Evolutionary conservation across 108 stramenopile species (phyloP).

Genomic region (Aurantiochytrium sp.): DNA sequence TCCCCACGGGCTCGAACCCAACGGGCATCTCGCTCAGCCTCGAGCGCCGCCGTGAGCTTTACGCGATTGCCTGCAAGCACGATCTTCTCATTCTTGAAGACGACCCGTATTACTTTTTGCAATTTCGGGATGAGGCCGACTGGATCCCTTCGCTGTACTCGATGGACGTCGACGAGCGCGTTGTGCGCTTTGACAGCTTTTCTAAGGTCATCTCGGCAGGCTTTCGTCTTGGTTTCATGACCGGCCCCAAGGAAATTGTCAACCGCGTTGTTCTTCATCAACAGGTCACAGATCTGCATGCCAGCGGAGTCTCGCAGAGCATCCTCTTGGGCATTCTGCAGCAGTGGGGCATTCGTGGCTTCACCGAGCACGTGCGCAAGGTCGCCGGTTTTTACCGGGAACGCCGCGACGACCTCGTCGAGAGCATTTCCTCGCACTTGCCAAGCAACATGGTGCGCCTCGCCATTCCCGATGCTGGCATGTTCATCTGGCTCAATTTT

Average conservation of each 20-base stretch:
- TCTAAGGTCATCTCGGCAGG: slow-evolving; percentile 54
- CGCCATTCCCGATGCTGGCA: slow-evolving; percentile 39
- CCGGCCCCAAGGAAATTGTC: slow-evolving; percentile 40
- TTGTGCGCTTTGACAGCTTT: slow-evolving; percentile 53
- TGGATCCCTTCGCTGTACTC: not conserved
- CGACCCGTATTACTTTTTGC: slow-evolving; percentile 55
- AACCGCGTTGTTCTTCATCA: slow-evolving; percentile 33
- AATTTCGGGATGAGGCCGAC: not conserved
- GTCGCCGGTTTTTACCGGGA: slow-evolving; percentile 25
- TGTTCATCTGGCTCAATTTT: slow-evolving; percentile 52
- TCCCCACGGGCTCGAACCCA: slow-evolving; percentile 47
- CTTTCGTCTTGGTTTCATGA: slow-evolving; percentile 54
- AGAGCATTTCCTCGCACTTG: slow-evolving; percentile 27
- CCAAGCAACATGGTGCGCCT: not conserved
- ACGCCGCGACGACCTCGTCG: slow-evolving; percentile 32
- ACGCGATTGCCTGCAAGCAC: slow-evolving; percentile 37
- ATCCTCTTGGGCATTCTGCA: slow-evolving; percentile 31
- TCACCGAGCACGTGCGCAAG: not conserved
- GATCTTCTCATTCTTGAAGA: slow-evolving; percentile 56
- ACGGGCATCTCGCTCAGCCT: slow-evolving; percentile 28
- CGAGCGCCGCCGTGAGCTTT: slow-evolving; percentile 37
- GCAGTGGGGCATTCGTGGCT: slow-evolving; percentile 29
- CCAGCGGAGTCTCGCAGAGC: slow-evolving; percentile 52
- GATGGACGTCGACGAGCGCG: slow-evolving; percentile 49
- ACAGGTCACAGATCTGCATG: slow-evolving; percentile 42